phyloP scores from a whole-genome alignment of 306 rosid species.

The Styphnolobium japonicum region DNA sequence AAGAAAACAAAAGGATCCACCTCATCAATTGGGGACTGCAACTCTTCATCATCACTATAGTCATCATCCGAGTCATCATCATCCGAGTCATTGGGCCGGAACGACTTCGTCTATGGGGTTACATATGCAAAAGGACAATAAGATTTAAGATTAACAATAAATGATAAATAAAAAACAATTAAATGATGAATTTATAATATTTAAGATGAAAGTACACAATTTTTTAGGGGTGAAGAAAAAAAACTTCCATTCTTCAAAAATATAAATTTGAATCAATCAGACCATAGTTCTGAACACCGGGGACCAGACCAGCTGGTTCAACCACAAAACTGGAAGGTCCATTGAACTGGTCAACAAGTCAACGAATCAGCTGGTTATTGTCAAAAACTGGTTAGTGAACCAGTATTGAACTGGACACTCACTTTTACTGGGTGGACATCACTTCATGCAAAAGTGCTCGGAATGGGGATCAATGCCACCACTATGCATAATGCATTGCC shows the following conservation, averaged over 20 bases:
- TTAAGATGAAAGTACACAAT: neutral
- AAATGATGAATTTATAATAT: neutral
- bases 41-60: conserved; percentile 86
- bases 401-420: neutral
- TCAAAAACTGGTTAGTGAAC: neutral
- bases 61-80: conserved; percentile 74
- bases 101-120: conserved; percentile 56
- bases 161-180: neutral
- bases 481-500: conserved; percentile 4
- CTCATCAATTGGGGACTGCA: conserved; percentile 89
- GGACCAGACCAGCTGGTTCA: neutral
- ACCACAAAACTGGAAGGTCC: neutral
- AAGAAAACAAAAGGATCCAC: conserved; percentile 94
- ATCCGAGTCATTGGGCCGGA: conserved; percentile 50
- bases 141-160: neutral
- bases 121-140: conserved; percentile 9
- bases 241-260: neutral
- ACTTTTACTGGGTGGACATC: neutral
- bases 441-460: neutral
- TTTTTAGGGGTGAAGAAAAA: neutral
- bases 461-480: neutral
- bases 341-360: neutral
- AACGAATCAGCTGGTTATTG: neutral
- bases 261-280: neutral
- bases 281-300: neutral